Base-by-base conservation (phyloP, 1,284 basidiomycete genomes). In the Pseudozyma hubeiensis region DNA sequence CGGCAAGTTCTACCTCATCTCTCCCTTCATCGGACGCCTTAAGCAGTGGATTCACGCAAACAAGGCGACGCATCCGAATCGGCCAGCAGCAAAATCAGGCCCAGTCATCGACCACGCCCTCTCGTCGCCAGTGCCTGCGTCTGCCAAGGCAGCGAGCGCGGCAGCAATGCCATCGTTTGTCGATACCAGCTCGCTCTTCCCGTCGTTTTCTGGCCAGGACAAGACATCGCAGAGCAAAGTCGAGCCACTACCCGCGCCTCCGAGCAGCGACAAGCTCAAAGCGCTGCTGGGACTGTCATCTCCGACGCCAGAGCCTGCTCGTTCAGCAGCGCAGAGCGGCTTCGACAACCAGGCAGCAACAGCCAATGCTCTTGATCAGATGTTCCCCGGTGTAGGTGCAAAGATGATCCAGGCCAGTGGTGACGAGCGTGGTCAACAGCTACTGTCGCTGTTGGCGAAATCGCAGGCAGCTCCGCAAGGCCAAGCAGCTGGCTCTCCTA, bases 1-100 rank as follows among this genome's bases (percentile, higher is more conserved):
- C 53, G 86, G 93, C 56, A 94, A 93, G 83, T 98, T 97, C 86
- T 99, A 97, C 86, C 88, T 97, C 79, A 94, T 99, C 52, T 91
- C 93, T 3, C 96, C 96, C 1, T 98, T 99, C 86, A 93, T 98
- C 64, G 77, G 73, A 31, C 73, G 80, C 4, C 55, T 84, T 24
- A 81, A 78, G 54, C 79, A 78, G 45, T 84, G 82, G 82, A 83
- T 84, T 31, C 60, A 75, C 37, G 61, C 69, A 31, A 78, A 84
- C 59, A 79, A 77, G 62, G 65, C 78, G 31, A 62, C 71, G 13
- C 77, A 80, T 40, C 55, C 77, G 1, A 44, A 56, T 29, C 71
- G 62, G 34, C 71, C 75, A 4, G 53, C 44, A 17, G 45, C 37
- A 33, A 57, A 46, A 47, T 29, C 46, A 10, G 63, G 61, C 24